Evolutionary conservation across 768 basidiomycete genomes (phyloP).

Genomic region (Pleurotus cornucopiae): DNA sequence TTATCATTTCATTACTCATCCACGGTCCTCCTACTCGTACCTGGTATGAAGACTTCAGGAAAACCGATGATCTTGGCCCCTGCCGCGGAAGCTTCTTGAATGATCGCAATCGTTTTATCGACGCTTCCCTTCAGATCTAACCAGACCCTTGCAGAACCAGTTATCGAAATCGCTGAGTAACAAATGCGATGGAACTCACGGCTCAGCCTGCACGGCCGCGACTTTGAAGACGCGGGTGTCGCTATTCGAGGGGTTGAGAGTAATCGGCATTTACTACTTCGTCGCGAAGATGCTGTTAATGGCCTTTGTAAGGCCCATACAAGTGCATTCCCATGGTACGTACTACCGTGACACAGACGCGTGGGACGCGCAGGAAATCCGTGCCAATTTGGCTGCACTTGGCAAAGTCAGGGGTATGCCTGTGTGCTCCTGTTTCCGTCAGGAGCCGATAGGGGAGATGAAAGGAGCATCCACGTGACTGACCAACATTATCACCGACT

Average conservation of each 20-base stretch:
- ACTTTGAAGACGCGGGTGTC: constrained; percentile 5
- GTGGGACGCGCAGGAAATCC: no score
- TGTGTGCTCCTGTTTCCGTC: no score
- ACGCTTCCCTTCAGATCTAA: constrained; percentile 20
- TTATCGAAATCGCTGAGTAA: neutral
- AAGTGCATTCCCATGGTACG: no score
- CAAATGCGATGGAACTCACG: neutral
- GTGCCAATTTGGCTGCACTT: no score
- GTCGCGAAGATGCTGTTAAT: no score
- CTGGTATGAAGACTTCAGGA: constrained; percentile 25
- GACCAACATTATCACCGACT: no score
- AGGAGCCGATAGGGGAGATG: no score
- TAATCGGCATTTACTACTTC: neutral
- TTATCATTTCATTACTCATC: neutral
- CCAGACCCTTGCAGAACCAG: constrained; percentile 2
- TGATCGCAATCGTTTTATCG: constrained; percentile 23
- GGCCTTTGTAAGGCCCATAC: no score
- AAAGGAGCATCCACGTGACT: no score
- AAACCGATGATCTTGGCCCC: constrained; percentile 27
- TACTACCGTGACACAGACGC: no score
- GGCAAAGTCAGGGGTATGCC: no score
- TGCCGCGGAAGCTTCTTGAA: constrained; percentile 20
- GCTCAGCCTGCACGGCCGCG: constrained; percentile 7
- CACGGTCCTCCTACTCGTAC: neutral
- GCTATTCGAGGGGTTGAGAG: constrained; percentile 2